phyloP scores from a whole-genome alignment of 768 basidiomycete species.

The Postia placenta region DNA sequence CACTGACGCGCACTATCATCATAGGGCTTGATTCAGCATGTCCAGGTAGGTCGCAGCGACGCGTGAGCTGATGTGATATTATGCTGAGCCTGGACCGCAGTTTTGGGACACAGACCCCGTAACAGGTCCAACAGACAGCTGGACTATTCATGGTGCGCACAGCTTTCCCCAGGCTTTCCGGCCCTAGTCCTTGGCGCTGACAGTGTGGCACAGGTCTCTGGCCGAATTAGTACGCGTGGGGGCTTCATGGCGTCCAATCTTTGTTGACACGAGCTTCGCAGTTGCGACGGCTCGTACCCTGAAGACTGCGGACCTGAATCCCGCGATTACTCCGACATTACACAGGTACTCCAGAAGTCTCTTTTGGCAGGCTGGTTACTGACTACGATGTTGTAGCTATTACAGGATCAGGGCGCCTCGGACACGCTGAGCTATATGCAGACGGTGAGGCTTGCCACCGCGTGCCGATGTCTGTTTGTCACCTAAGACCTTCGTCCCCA shows the following conservation, averaged over 20 bases:
- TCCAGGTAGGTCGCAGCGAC: constrained; percentile 32
- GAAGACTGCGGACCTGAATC: constrained; percentile 34
- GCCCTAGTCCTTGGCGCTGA: constrained; percentile 8
- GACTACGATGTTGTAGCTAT: constrained; percentile 34
- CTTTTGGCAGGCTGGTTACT: not conserved
- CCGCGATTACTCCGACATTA: constrained; percentile 40
- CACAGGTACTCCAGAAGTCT: constrained; percentile 31
- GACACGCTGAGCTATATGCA: constrained; percentile 57
- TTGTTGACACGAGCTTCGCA: constrained; percentile 19
- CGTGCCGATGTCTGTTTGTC: constrained; percentile 9
- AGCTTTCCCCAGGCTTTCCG: not conserved
- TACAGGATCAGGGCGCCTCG: constrained; percentile 50
- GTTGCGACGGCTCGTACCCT: constrained; percentile 44
- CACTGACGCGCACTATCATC: not conserved
- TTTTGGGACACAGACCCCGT: constrained; percentile 69
- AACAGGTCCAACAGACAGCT: constrained; percentile 58
- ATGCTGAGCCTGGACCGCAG: constrained; percentile 24
- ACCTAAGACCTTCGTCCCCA: constrained; percentile 25
- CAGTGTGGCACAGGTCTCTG: constrained; percentile 45
- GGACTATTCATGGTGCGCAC: constrained; percentile 68
- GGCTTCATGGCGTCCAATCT: not conserved
- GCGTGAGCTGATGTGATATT: not conserved
- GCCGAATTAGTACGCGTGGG: constrained; percentile 46
- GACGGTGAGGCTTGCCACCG: constrained; percentile 8
- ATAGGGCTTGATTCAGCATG: constrained; percentile 57